Percentiles rank a stretch among this genome's conserved stretches.
These are phyloP conservation scores for Salix viminalis DNA, from an alignment of 345 rosid species.

Conservation along the genomic window DNA sequence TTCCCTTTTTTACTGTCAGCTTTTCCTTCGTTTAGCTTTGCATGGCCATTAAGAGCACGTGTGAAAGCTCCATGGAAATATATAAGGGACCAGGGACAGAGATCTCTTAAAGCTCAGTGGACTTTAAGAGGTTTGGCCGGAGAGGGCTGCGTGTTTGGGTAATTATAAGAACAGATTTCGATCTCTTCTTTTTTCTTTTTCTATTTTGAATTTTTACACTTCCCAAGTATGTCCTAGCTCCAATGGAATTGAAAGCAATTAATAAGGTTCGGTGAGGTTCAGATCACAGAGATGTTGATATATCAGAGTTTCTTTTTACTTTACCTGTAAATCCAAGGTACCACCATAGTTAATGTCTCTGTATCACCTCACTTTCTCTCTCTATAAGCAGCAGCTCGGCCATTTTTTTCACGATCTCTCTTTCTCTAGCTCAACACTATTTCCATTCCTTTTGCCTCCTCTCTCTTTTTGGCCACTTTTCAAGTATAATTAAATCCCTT, in stretches of 20 bases:
- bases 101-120: background rate
- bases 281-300: conserved; percentile 19
- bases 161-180: background rate
- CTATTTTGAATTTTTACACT: background rate
- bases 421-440: background rate
- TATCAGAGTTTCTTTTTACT: conserved; percentile 2
- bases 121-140: background rate
- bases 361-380: background rate
- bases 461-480: conserved; percentile 2
- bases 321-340: conserved; percentile 20
- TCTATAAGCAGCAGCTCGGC: background rate
- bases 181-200: background rate
- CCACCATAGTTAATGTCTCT: conserved; percentile 15
- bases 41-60: background rate
- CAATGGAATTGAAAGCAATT: conserved; percentile 15
- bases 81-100: background rate
- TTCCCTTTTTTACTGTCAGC: background rate
- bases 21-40: background rate
- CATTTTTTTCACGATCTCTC: background rate
- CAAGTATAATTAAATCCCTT: background rate
- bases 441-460: conserved; percentile 28
- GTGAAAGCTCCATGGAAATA: background rate
- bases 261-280: conserved; percentile 32
- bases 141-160: background rate
- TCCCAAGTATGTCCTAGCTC: background rate